Base-by-base conservation (phyloP, 768 basidiomycete genomes). In the Ramaria rubella region DNA sequence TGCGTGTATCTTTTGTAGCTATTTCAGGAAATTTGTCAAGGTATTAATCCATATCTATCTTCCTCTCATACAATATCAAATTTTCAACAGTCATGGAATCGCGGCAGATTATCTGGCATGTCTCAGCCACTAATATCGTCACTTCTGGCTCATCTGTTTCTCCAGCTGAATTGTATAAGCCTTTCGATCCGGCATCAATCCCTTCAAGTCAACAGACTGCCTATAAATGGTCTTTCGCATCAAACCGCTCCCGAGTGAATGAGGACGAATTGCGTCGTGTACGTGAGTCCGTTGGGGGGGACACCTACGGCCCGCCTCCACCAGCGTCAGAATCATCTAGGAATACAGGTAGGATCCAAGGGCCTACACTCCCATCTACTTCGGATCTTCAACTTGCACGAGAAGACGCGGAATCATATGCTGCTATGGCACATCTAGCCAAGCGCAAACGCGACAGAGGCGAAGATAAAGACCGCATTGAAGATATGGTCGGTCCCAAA, bases 11-110 rank as follows among this genome's bases (percentile, higher is more conserved):
- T 65, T 58, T 55, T 24, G 58, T 50, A 90, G 89, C 64, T 93
- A 94, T 67, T 97, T 97, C 67, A 84, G 86, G 64, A 95, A 94
- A 71, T 96, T 97, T 64, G 84, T 93, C 38, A 89, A 87, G 77
- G 86, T 86, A 65, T 61, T 72, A 59, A 59, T 46, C 46, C 15
- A 36, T 14, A 8, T 36, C 14, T 7, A 30, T 46, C 17, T 14
- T 24, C 45, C 12, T 24, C 11, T 30, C 24, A 17, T 48, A 8
- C 46, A 48, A 17, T 15, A 8, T 27, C 24, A 24, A 26, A 30
- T 1, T 11, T 48, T 48, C 27, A 24, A 26, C 49, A 90, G 80
- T 82, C 82, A 24, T 94, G 91, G 91, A 94, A 94, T 69, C 77
- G 78, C 67, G 89, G 88, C 5, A 83, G 78, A 66, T 74, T 94